phyloP scores from a whole-genome alignment of 192 early-diverging fungal species.

The Entomortierella parvispora region DNA sequence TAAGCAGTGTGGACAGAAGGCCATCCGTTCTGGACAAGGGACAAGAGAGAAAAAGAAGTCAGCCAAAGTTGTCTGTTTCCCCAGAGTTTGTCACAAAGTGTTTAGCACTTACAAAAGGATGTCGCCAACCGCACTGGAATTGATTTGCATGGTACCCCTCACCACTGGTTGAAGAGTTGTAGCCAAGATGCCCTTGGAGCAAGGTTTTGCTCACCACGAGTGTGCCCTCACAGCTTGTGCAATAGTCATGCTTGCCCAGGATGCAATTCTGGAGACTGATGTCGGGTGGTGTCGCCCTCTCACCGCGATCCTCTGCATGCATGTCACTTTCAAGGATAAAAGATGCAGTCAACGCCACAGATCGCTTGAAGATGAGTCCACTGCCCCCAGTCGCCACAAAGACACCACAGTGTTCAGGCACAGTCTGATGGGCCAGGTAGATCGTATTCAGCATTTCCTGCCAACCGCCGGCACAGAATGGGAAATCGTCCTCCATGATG shows the following conservation, averaged over 20 bases:
- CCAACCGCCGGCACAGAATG: conserved; percentile 58
- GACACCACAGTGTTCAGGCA: conserved; percentile 60
- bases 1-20: conserved; percentile 15
- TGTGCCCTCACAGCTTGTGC: conserved; percentile 46
- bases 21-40: conserved; percentile 7
- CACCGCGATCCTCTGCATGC: conserved; percentile 11
- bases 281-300: conserved; percentile 54
- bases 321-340: conserved; percentile 35
- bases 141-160: conserved; percentile 58
- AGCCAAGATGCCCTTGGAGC: conserved; percentile 63
- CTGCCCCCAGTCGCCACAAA: conserved; percentile 67
- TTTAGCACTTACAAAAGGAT: conserved; percentile 63
- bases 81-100: no score
- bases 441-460: conserved; percentile 57
- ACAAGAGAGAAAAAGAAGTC: background rate
- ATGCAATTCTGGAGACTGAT: conserved; percentile 63
- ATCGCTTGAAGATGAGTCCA: conserved; percentile 45
- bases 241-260: conserved; percentile 56
- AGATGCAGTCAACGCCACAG: conserved; percentile 26
- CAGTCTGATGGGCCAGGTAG: conserved; percentile 48
- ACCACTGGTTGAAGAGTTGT: conserved; percentile 61
- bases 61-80: no score
- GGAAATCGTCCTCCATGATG: conserved; percentile 66
- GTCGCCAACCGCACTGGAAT: conserved; percentile 66
- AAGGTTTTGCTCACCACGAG: conserved; percentile 58